Evolutionary conservation across 371 early-diverging fungal genomes (phyloP).

Genomic region (Rhizomucor miehei): DNA sequence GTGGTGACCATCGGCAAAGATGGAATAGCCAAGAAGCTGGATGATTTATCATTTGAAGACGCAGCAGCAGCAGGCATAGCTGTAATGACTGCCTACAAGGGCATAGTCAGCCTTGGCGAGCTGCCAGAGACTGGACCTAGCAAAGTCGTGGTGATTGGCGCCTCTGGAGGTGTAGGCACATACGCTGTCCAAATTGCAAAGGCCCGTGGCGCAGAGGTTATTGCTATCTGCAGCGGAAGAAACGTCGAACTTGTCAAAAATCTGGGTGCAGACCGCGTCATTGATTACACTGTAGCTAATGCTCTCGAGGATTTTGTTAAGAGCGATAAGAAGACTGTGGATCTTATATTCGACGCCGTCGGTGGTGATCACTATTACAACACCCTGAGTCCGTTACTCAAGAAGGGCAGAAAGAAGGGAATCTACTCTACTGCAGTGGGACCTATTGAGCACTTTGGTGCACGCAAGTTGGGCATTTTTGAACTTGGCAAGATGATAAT

Average conservation of each 20-base stretch:
- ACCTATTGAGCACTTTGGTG: constrained; percentile 23
- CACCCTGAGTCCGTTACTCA: constrained; percentile 23
- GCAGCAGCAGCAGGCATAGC: constrained; percentile 48
- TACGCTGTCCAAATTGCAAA: constrained; percentile 67
- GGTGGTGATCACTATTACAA: constrained; percentile 52
- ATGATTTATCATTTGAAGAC: constrained; percentile 41
- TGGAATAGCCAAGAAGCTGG: constrained; percentile 46
- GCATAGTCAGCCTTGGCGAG: constrained; percentile 19
- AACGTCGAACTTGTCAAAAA: constrained; percentile 47
- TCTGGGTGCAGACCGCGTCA: constrained; percentile 60
- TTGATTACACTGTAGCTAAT: constrained; percentile 51
- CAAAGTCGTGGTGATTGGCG: constrained; percentile 50
- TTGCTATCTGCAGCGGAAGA: constrained; percentile 59
- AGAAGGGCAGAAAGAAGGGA: constrained; percentile 31
- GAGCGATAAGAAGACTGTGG: constrained; percentile 24
- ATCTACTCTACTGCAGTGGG: constrained; percentile 47
- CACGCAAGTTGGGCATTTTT: constrained; percentile 14
- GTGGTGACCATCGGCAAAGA: constrained; percentile 14
- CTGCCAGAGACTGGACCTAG: constrained; percentile 4
- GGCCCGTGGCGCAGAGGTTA: constrained; percentile 48
- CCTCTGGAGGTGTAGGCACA: constrained; percentile 60
- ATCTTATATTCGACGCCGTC: constrained; percentile 50
- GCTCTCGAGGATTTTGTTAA: constrained; percentile 19
- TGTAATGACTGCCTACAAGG: constrained; percentile 38
- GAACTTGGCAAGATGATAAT: constrained; percentile 7